Base-by-base conservation (phyloP, 1,139 yeast genomes). In the Pichia sp. region DNA sequence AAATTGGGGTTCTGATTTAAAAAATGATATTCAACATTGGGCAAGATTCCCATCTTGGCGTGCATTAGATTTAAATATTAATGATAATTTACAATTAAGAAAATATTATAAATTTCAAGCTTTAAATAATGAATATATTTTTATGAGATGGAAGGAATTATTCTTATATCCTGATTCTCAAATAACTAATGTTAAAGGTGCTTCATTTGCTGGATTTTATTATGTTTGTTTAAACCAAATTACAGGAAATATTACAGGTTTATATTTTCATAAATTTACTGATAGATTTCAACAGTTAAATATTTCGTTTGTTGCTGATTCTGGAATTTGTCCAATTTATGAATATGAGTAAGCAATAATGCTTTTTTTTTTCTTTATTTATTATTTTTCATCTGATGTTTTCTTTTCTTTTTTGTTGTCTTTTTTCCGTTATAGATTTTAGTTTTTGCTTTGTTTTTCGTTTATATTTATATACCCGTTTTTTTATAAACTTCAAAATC, bases 121-220 rank as follows among this genome's bases (percentile, higher is more conserved):
- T 37, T 48, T 68, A 22, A 56, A 65, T 42, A 70, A 73, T 52
- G 70, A 76, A 46, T 78, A 71, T 57, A 67, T 90, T 6, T 90
- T 80, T 61, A 90, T 90, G 97, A 73, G 97, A 54, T 90, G 97
- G 97, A 90, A 90, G 64, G 97, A 90, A 62, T 78, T 80, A 57
- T 87, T 87, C 58, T 66, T 89, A 51, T 80, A 86, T 11, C 95
- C 96, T 0, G 95, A 89, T 63, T 80, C 89, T 23, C 66, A 78
- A 43, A 69, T 82, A n/a, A 78, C 74, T 52, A 75, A 70, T 48
- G 76, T 83, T 30, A 73, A 74, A 37, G 95, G 94, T 22, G 97
- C 96, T 0, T 83, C 95, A 6, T 90, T 83, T 62, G 96, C 89
- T 40, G 97, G 97, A 0, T 89, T 87, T 61, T 90, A 90, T 64